Evolutionary conservation across 768 basidiomycete genomes (phyloP), one percentile per base, ranked within the genome.

Genomic region (Phylloporus sp.): DNA sequence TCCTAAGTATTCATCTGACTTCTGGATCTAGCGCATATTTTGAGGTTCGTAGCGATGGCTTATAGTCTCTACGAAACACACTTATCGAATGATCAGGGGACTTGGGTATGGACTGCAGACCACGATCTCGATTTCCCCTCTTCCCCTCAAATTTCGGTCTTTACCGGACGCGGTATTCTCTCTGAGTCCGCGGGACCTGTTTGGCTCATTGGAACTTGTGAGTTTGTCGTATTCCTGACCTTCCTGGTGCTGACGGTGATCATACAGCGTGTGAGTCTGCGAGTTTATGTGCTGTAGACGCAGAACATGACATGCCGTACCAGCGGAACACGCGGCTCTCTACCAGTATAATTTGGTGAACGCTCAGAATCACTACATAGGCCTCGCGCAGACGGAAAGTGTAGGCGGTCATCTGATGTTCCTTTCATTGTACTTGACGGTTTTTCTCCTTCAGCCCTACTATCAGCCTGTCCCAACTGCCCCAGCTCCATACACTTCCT

Each of bases 21-120:
- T 22, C 69, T 5, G 55, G 56, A 24, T 75, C 80, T 0, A 76
- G 71, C 15, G 81, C 75, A 20, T 83, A 83, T 60, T 67, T 86
- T 22, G 84, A 87, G 72, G 84, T 82, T 7, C 10, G 45, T 39
- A 6, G 20, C 5, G 3, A 47, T 6, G 8, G 24, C 26, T 7
- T 2, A 1, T 20, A 13, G 9, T 17, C 11, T 1, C 20, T 17
- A 3, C 5, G 4, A 4, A 17, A 3, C 33, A 4, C 6, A 48
- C 18, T 44, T 14, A 48, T 18, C 27, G 22, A 28, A 26, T 14
- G 14, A 34, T 29, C 43, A 84, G 81, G 84, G 82, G 5, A 75
- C 80, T 14, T 90, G 86, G 88, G 76, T 86, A 4, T 90, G 88
- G 88, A 67, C 78, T 7, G 85, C 87, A 9, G 89, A 91, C 55